phyloP scores from a whole-genome alignment of 345 rosid genomes.

The Salix brachista region DNA sequence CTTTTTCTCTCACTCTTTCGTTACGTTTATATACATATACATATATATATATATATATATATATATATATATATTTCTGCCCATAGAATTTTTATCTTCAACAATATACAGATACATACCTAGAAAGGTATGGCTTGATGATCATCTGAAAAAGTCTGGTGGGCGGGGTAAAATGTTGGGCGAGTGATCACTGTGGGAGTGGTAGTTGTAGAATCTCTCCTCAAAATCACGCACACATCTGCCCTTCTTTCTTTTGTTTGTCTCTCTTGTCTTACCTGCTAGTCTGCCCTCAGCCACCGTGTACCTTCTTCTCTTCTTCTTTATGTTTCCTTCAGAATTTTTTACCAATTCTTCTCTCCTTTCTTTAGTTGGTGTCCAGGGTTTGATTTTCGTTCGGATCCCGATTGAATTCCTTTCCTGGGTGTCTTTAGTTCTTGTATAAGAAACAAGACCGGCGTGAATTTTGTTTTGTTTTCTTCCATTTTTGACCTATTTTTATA shows the following conservation, averaged over 20 bases:
- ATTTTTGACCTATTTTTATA: background rate
- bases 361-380: background rate
- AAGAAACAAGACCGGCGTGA: background rate
- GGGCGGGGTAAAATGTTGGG: background rate
- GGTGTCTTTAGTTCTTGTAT: conserved; percentile 11
- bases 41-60: background rate
- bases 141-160: background rate
- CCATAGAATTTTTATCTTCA: background rate
- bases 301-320: conserved; percentile 14
- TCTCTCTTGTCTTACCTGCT: conserved; percentile 21
- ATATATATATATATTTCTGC: background rate
- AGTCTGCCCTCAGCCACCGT: conserved; percentile 15
- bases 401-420: background rate
- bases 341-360: conserved; percentile 9
- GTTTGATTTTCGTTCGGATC: conserved; percentile 29
- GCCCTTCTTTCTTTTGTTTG: conserved; percentile 14
- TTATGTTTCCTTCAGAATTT: background rate
- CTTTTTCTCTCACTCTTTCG: background rate
- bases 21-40: background rate
- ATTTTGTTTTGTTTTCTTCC: background rate
- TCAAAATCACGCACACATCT: conserved; percentile 40
- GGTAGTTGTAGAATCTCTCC: conserved; percentile 16
- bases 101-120: no score
- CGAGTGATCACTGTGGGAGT: background rate
- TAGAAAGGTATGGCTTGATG: background rate